Base-by-base conservation (phyloP, 2,329 filamentous ascomycete genomes). In the Cladobotryum mycophilum region DNA sequence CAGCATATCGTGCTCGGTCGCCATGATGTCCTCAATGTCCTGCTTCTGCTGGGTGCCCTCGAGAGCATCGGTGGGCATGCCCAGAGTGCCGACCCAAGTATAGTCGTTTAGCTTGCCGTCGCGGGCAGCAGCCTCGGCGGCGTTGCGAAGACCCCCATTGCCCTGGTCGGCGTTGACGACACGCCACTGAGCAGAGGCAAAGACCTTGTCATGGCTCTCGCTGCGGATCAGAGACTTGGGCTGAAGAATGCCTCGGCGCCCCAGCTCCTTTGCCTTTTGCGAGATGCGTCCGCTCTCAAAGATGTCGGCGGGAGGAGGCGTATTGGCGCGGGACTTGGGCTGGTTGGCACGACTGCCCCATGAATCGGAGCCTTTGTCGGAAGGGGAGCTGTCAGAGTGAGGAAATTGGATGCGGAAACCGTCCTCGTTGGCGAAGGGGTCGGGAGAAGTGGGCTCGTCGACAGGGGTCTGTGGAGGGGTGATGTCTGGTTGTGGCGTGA, bases 1-100 rank as follows among this genome's bases (percentile, higher is more conserved):
- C 57, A 95, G 69, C 61, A 89, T 90, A 59, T 93, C 83, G 65
- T 88, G 85, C 63, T 96, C 88, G 22, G 85, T 86, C 45, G 88
- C 84, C 8, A 97, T 72, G 50, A 81, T 82, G 64, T 93, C 87
- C 56, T 89, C 83, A 56, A 97, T 96, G 47, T 92, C 88, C 52
- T 86, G 78, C 64, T 87, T 92, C 62, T 88, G 84, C 60, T 85
- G 78, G 1, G 83, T 81, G 40, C 84, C 82, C 36, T 86, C 78
- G 20, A 97, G 76, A 7, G 85, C 86, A 68, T 97, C 92, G 0
- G 89, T 96, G 0, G 92, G 91, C 82, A 96, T 96, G 17, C 92
- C 93, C 41, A 97, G 71, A 0, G 91, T 95, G 48, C 92, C 92
- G 4, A 97, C 86, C 84, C 88, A 95, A n/a, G 85, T 86, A 63